phyloP scores from a whole-genome alignment of 495 filamentous ascomycete genomes.

The Trichoderma asperelloides region DNA sequence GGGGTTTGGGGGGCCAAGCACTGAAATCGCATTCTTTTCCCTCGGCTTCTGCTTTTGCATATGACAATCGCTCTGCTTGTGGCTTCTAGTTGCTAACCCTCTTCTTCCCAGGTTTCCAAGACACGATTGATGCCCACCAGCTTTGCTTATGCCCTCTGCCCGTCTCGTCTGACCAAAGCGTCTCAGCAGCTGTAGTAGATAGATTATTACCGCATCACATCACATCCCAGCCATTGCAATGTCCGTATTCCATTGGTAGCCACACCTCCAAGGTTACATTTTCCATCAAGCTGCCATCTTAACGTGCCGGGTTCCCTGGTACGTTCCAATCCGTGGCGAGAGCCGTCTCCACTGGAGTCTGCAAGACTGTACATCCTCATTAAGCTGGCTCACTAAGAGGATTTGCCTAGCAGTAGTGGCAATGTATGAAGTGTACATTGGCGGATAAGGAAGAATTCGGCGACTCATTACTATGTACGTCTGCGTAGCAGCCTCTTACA shows the following conservation, averaged over 20 bases:
- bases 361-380: background rate
- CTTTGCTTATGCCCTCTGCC: background rate
- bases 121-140: background rate
- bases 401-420: background rate
- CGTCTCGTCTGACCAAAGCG: background rate
- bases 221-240: background rate
- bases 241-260: background rate
- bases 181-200: background rate
- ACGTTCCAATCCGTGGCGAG: background rate
- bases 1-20: background rate
- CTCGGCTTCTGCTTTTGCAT: background rate
- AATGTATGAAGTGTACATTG: background rate
- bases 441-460: too few relatives aligned
- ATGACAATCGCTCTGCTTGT: background rate
- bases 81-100: background rate
- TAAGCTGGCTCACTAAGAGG: background rate
- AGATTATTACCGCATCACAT: too few relatives aligned
- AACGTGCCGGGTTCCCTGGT: background rate
- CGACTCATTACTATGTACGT: too few relatives aligned
- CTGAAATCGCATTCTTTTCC: background rate
- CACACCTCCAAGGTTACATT: background rate
- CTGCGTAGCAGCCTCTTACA: too few relatives aligned
- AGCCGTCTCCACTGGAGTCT: background rate
- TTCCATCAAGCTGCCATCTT: background rate
- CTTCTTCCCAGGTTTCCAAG: background rate